A percentile compares a stretch with the other conserved stretches of the same genome.
phyloP scores from a whole-genome alignment of 108 stramenopile species.

The Schizochytrium sp. region DNA sequence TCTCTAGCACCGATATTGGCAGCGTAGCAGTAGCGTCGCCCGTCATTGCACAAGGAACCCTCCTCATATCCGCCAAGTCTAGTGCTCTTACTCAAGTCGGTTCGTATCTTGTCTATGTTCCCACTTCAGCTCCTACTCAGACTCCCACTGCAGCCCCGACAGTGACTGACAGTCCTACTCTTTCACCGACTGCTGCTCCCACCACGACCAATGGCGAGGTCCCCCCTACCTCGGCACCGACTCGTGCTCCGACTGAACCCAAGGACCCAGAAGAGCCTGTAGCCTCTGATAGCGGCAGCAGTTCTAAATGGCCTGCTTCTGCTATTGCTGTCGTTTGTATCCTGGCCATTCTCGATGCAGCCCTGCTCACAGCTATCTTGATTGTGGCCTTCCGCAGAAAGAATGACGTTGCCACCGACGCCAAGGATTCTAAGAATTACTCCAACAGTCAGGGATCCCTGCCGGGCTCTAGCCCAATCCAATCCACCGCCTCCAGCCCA shows the following conservation, averaged over 20 bases:
- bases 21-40: not conserved
- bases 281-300: not conserved
- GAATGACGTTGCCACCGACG: not conserved
- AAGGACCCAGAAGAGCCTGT: not conserved
- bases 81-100: not conserved
- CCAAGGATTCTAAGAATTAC: not conserved
- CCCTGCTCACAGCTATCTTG: not conserved
- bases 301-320: not conserved
- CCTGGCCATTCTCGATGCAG: constrained; percentile 1
- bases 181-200: constrained; percentile 22
- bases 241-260: not conserved
- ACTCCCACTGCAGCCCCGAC: constrained; percentile 65
- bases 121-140: constrained; percentile 59
- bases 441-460: not conserved
- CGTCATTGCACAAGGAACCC: not conserved
- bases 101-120: not conserved
- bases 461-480: not conserved
- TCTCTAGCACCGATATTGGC: not conserved
- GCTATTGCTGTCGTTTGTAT: constrained; percentile 42
- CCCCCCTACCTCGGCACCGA: constrained; percentile 11
- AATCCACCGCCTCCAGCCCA: not conserved
- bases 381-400: not conserved
- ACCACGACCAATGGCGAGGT: constrained; percentile 25
- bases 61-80: not conserved
- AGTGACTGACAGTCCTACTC: not conserved